Base-by-base conservation (phyloP, 2,329 filamentous ascomycete species). In the Ceratocystis variospora region DNA sequence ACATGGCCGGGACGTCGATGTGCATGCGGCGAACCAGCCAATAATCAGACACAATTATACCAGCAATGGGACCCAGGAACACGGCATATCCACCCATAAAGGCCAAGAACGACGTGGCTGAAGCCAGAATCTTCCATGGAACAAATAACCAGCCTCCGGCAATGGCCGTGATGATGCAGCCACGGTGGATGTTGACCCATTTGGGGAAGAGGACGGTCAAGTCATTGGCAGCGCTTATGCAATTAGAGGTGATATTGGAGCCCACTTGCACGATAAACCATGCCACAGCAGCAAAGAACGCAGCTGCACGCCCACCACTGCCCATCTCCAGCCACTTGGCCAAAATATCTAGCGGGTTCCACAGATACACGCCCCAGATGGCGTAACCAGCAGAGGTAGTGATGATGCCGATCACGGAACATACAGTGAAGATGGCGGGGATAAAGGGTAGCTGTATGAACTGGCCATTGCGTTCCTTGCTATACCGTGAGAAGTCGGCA, bases 291-390 rank as follows among this genome's bases (percentile, higher is more conserved):
- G 71, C 69, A 65, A 73, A 73, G 68, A 73, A 73, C 10, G 72
- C 71, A 1, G 71, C 72, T 0, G 72, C 72, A 1, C 72, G 72
- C 0, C 72, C 72, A 10, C 72, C 72, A 5, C 71, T 69, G 1
- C 70, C 66, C 66, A 67, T 70, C 6, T 70, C 69, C 22, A 72
- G 72, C 74, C 74, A 81, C 17, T 76, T 75, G 7, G 71, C 75
- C 68, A 80, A 76, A 48, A 80, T 77, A 28, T 75, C 76, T 8
- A 79, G 76, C 72, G 79, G 80, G 67, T 79, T 78, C 79, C 79
- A 81, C 70, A 79, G 72, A 50, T 78, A 76, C 19, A 73, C 71
- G 33, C 79, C 79, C 73, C 77, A 79, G 15, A 80, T 70, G 48
- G 76, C 71, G 41, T 76, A 74, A 28, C 78, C 75, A 1, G 79